Conservation (phyloP, 495 filamentous ascomycete species). For the Daldinia concentrica region DNA sequence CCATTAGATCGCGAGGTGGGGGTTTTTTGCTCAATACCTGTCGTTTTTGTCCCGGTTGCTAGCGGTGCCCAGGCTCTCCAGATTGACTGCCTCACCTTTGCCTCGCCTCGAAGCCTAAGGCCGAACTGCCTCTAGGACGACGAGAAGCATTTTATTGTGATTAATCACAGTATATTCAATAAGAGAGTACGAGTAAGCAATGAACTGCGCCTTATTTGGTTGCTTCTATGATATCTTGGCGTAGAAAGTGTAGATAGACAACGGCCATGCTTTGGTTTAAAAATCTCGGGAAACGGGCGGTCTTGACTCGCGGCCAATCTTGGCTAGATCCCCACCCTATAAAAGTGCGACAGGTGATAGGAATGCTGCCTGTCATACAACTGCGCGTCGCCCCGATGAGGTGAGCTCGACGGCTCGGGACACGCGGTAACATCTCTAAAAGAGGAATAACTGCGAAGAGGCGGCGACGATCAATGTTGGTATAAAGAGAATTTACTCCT, state of each 20-base stretch:
- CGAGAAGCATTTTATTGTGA: conserved; percentile 7
- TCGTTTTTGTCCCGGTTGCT: conserved; percentile 30
- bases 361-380: conserved; percentile 44
- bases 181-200: not conserved
- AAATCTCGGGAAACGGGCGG: conserved; percentile 34
- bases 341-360: conserved; percentile 43
- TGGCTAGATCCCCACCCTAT: conserved; percentile 38
- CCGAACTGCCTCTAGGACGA: not conserved
- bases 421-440: conserved; percentile 36
- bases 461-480: conserved; percentile 21
- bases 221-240: conserved; percentile 21
- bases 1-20: conserved; percentile 36
- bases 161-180: conserved; percentile 6
- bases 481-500: conserved; percentile 15
- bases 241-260: conserved; percentile 29
- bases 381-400: conserved; percentile 40
- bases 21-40: conserved; percentile 35
- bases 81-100: conserved; percentile 29
- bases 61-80: conserved; percentile 36
- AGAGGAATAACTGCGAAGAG: conserved; percentile 21
- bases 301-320: conserved; percentile 43
- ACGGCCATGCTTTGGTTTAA: conserved; percentile 30
- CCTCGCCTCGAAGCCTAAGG: conserved; percentile 17
- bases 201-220: conserved; percentile 19
- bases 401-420: conserved; percentile 40